Percentiles rank a stretch among this genome's conserved stretches.
These are phyloP conservation scores for Neofusicoccum umdonicola DNA, from an alignment of 2,329 filamentous ascomycete genomes.

Conservation along the genomic window DNA sequence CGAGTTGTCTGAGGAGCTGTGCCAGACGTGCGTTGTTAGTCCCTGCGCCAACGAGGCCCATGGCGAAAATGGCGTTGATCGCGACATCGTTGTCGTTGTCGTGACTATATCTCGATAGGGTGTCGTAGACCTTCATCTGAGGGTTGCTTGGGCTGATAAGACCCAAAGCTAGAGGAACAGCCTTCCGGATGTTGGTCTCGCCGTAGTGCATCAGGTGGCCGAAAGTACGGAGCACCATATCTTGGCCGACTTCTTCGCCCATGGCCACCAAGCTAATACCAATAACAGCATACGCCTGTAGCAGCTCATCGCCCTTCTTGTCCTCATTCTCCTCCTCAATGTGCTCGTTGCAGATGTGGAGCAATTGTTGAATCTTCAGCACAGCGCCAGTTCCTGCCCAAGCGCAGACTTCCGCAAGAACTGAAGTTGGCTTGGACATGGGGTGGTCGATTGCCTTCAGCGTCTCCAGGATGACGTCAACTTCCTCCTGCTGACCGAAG, in stretches of 20 bases:
- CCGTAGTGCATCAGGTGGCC: slow-evolving; percentile 99
- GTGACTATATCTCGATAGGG: slow-evolving; percentile 93
- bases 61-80: slow-evolving; percentile 97
- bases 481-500: slow-evolving; percentile 96
- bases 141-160: slow-evolving; percentile 96
- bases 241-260: slow-evolving; percentile 97
- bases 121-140: slow-evolving; percentile 99
- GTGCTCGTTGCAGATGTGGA: slow-evolving; percentile 97
- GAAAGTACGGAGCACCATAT: slow-evolving; percentile 97
- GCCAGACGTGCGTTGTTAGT: slow-evolving; percentile 97
- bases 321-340: slow-evolving; percentile 86
- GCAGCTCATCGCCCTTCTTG: slow-evolving; percentile 90
- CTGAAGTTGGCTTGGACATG: slow-evolving; percentile 92
- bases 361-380: slow-evolving; percentile 91
- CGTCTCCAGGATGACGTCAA: slow-evolving; percentile 96
- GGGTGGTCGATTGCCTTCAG: slow-evolving; percentile 96
- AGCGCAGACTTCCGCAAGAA: slow-evolving; percentile 92
- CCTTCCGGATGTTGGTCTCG: slow-evolving; percentile 93
- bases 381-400: slow-evolving; percentile 98
- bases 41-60: slow-evolving; percentile 93
- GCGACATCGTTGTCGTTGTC: slow-evolving; percentile 98
- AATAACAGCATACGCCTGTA: slow-evolving; percentile 93
- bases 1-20: slow-evolving; percentile 88
- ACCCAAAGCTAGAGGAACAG: slow-evolving; percentile 94
- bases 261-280: slow-evolving; percentile 93